Evolutionary conservation across 352 stramenopile genomes (phyloP), one percentile per base, ranked within the genome.

Genomic region (Pythium phragmitis): DNA sequence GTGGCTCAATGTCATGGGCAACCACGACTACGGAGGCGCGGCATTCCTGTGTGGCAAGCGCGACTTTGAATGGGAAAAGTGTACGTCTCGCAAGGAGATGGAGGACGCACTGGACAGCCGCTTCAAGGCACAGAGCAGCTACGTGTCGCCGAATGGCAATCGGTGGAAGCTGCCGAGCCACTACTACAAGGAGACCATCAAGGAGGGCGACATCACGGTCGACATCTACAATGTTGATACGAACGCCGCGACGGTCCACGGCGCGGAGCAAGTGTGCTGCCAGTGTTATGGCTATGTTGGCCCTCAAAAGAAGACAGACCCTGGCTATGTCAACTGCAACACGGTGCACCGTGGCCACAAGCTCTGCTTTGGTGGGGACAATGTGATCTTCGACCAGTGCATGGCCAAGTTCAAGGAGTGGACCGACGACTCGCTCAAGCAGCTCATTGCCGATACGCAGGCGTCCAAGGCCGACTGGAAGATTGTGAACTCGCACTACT

Each of bases 401-500:
- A 72, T 87, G 43, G 72, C 70, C 46, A 76, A 88, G 60, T 78
- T 94, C 45, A 83, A 72, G 4, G 65, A 65, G 42, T 94, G 82
- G 83, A 79, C 71, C 52, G 71, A 91, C 12, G 85, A 94, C 60
- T 92, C 82, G 21, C 74, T 79, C 5, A 77, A 68, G 53, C 75
- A 89, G 53, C 70, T 92, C 7, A 70, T 72, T 0, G 63, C 69
- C 16, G 71, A 89, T 26, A 72, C 81, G 7, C 74, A 79, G 8
- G 64, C 73, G 49, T 92, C 84, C 7, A 92, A 57, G 17, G 85
- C 85, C 4, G 88, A 82, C 43, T 94, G 85, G 81, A 94, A 94
- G 72, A 85, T 94, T 45, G 81, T 94, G 49, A 94, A 94, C 68
- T 86, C 74, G 45, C 86, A 93, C 73, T 94, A 94, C 74, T 87